Evolutionary conservation across 345 rosid genomes (phyloP), one percentile per base, ranked within the genome.

Genomic region (Acer campestre): DNA sequence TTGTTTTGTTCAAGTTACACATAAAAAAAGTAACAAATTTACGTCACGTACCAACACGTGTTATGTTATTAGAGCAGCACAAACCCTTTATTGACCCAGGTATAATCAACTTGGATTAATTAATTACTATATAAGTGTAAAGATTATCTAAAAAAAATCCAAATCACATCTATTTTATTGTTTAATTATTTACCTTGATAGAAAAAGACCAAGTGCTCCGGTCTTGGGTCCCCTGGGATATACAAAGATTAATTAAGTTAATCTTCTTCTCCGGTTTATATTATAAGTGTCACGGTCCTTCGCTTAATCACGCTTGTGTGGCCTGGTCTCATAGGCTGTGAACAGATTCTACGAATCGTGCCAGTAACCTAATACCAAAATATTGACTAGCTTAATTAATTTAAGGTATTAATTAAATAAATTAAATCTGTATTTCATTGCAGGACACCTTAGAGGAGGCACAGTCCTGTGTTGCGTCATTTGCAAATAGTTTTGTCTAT

Each of bases 321-420:
- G 23, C 40, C 4, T 55, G 42, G 0, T 22, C 22, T 1, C 10
- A 22, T 8, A 35, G 78, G 72, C 22, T 27, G 2, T 51, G 31
- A 49, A 53, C 31, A 56, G 78, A 75, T 75, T 56, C 65, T 75
- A 16, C 1, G 71, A 75, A 75, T 75, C 72, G 20, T 38, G 72
- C 72, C 78, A 0, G 25, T 9, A 75, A 67, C 53, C 78, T 56
- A 55, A 75, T 18, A 13, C 49, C 7, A 51, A 18, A 17, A 63
- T 46, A 12, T 66, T 75, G 49, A 75, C 62, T 31, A 53, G 7
- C 7, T 49, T 48, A 4, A 27, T 8, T 75, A 22, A 16, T n/a
- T n/a, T n/a, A n/a, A n/a, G n/a, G n/a, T n/a, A n/a, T n/a, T n/a
- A n/a, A n/a, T n/a, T n/a, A n/a, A n/a, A n/a, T n/a, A n/a, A n/a